Evolutionary conservation across 2,329 filamentous ascomycete genomes (phyloP), one percentile per base, ranked within the genome.

Genomic region (Tolypocladium album): DNA sequence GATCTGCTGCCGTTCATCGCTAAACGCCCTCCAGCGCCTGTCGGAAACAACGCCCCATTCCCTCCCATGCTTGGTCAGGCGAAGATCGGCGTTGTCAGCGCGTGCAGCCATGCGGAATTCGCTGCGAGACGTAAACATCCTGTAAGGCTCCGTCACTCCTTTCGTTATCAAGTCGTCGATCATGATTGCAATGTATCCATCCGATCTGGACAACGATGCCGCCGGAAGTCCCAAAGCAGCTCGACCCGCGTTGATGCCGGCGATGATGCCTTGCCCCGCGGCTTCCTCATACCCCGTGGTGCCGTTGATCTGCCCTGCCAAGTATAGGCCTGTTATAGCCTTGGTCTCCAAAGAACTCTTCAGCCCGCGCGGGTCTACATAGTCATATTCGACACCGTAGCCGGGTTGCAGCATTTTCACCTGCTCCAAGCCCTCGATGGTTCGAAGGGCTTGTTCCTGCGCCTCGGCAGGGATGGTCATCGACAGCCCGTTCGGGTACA

Each of bases 211-310:
- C 38, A 99, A 77, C 0, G 83, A 83, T 62, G 95, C 79, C 0
- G 86, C 81, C 1, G 79, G 72, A 61, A 88, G 84, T 1, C 83
- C 82, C 62, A 84, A 82, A 0, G 92, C 85, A 1, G 87, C 82
- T n/a, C 94, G 82, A 2, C 93, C 94, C 1, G 94, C 94, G 69
- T 99, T 99, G 68, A 93, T 92, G 39, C 94, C 94, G 0, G 94
- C 94, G 17, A 99, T 78, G 55, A 99, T 82, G 12, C 94, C 94
- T 73, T 99, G 94, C 0, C 90, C 93, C 0, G 94, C 92, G 12
- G 94, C 94, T 78, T 99, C 94, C 76, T 99, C 94, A 71, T 99
- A 99, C 4, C 94, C 94, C 0, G 94, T 99, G 0, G 94, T 99
- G 55, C 94, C 94, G 72, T 99, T 99, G 73, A 99, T 97, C 72